Conservation (phyloP, 768 basidiomycete species). For the Serendipita sp. region DNA sequence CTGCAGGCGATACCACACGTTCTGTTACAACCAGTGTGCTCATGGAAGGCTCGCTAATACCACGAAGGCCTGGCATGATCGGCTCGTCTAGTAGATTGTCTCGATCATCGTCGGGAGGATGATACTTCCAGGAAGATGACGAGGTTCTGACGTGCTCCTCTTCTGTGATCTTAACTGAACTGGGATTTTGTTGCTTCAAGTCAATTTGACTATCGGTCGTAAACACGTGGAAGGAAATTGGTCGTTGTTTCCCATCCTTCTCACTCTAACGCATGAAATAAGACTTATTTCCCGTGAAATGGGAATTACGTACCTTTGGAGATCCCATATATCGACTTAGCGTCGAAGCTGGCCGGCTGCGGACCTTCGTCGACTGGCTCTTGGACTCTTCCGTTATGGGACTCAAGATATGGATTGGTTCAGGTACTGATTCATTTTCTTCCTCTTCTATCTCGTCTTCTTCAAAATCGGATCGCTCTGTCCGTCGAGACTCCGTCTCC, state of each 20-base stretch:
- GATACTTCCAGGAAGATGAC: not conserved
- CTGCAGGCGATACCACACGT: not conserved
- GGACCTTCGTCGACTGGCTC: not conserved
- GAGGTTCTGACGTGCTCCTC: conserved; percentile 1
- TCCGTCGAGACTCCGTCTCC: not conserved
- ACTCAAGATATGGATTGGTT: not conserved
- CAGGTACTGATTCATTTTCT: not conserved
- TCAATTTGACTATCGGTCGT: not conserved
- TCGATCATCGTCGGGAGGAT: not conserved
- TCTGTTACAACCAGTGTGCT: not conserved
- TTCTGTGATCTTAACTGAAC: not conserved
- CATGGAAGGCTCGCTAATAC: conserved; percentile 2
- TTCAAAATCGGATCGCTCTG: not conserved
- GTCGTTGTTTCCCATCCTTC: not conserved
- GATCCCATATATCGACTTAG: not conserved
- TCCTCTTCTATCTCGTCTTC: not conserved
- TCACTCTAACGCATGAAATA: not conserved
- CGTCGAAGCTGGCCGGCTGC: not conserved
- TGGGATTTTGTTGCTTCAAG: not conserved
- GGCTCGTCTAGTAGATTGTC: not conserved
- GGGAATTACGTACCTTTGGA: not conserved
- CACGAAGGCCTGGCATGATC: not conserved
- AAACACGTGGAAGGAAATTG: not conserved
- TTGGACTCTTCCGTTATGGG: not conserved
- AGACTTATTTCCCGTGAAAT: not conserved